A percentile compares a stretch with the other conserved stretches of the same genome.
Evolutionary conservation across 116 monocot genomes (phyloP).

Genomic region (Cymodocea nodosa): DNA sequence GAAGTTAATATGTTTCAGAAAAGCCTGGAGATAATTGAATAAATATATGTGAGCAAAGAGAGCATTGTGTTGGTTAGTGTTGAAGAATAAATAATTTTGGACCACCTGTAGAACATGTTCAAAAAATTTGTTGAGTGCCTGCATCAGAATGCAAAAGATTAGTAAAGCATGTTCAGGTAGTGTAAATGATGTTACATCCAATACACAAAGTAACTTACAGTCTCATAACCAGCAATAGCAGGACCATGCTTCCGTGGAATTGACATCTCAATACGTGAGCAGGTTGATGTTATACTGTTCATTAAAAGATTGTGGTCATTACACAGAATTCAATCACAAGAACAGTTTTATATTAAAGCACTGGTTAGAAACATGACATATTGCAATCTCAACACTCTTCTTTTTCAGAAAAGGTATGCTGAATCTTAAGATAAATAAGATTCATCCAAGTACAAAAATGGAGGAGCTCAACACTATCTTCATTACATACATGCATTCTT

Average conservation of each 20-base stretch:
- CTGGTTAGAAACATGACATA: too few relatives aligned
- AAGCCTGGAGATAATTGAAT: conserved; percentile 28
- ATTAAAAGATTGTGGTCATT: background rate
- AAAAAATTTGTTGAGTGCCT: conserved; percentile 95
- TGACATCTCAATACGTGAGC: conserved; percentile 76
- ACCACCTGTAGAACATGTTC: conserved; percentile 90
- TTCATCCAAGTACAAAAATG: background rate
- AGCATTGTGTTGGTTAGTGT: background rate
- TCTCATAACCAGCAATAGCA: conserved; percentile 97
- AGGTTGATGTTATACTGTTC: conserved; percentile 75
- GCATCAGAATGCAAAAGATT: conserved; percentile 12
- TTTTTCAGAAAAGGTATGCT: too few relatives aligned
- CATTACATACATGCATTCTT: too few relatives aligned
- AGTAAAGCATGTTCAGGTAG: background rate
- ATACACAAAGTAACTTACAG: conserved; percentile 26
- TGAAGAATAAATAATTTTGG: background rate
- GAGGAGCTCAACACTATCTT: background rate
- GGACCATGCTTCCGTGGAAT: conserved; percentile 94
- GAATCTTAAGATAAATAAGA: too few relatives aligned
- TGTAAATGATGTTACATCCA: background rate
- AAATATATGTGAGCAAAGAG: background rate
- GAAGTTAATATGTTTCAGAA: conserved; percentile 85
- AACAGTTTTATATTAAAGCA: too few relatives aligned
- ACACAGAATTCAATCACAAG: too few relatives aligned
- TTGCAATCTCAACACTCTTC: too few relatives aligned